These are phyloP conservation scores for Scenedesmus sp. DNA, from an alignment of 163 green algal species.

Conservation along the genomic window DNA sequence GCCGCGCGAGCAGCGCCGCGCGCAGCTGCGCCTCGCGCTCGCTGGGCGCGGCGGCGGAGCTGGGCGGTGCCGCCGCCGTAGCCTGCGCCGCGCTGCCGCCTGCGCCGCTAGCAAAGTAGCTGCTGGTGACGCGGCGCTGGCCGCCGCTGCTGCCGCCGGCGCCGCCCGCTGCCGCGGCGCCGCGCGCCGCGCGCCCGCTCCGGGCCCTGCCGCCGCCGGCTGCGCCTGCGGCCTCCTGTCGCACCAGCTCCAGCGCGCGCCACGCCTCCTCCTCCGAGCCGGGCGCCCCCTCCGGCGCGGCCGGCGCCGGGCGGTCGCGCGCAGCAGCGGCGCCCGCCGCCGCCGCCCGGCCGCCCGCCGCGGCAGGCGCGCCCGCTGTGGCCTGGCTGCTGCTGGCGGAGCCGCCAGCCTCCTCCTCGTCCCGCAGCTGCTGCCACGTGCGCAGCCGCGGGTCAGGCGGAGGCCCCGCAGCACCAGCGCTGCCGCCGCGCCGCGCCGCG, in stretches of 20 bases:
- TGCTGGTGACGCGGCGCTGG: neutral
- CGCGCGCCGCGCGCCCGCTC: too few species aligned
- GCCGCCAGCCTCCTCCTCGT: too few species aligned
- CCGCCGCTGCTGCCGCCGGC: neutral
- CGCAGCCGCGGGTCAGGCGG: too few species aligned
- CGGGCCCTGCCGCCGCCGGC: neutral
- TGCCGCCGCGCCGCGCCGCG: too few species aligned
- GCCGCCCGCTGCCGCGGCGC: neutral
- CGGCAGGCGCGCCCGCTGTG: neutral
- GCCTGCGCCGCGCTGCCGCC: neutral
- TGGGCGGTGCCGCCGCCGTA: neutral
- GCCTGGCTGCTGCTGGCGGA: too few species aligned
- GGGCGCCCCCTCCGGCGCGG: neutral
- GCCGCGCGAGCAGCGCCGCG: neutral
- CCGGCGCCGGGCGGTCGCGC: neutral
- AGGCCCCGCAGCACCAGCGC: too few species aligned
- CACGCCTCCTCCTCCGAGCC: neutral
- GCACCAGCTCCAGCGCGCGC: neutral
- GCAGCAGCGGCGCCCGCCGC: neutral
- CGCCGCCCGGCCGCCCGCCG: neutral
- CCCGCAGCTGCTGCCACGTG: constrained; percentile 4
- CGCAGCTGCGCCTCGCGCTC: too few species aligned
- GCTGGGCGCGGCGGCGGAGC: neutral
- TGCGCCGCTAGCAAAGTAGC: neutral
- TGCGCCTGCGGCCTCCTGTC: constrained; percentile 5